Percentiles rank a stretch among this genome's conserved stretches.
Conservation (phyloP, 164 flowering plant genomes). For the Chimonanthus praecox region DNA sequence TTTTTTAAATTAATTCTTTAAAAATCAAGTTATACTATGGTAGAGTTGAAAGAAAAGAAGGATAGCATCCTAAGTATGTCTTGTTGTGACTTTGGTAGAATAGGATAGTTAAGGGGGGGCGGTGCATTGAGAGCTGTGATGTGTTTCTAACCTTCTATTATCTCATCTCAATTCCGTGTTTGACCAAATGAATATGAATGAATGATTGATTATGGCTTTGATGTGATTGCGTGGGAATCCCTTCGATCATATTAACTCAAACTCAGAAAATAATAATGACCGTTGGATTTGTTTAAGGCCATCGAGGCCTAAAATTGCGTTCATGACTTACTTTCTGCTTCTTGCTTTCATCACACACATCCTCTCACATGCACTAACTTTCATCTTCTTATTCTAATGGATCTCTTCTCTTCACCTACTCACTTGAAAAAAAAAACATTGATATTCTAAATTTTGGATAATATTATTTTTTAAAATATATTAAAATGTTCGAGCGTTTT, state of each 20-base stretch:
- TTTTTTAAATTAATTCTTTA: too few species aligned
- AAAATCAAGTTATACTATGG: too few species aligned
- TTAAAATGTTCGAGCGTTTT: too few species aligned
- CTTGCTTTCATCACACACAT: constrained; percentile 5
- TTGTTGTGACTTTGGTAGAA: neutral
- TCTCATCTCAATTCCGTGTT: constrained; percentile 20
- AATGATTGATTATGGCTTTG: too few species aligned
- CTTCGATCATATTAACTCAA: constrained; percentile 7
- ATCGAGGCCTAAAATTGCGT: constrained; percentile 12
- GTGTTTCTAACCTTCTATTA: neutral
- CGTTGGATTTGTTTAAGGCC: neutral
- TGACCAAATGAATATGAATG: constrained; percentile 17
- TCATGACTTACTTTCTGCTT: constrained; percentile 17
- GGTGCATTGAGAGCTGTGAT: neutral
- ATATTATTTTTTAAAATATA: too few species aligned
- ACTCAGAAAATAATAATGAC: constrained; percentile 4
- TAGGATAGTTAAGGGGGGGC: neutral
- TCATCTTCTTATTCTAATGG: neutral
- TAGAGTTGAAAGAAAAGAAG: neutral
- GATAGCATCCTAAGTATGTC: neutral
- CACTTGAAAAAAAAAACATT: neutral
- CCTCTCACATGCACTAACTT: neutral
- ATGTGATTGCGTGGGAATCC: constrained; percentile 27
- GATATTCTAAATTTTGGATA: neutral
- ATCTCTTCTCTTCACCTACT: too few species aligned